Evolutionary conservation across 1,139 yeast species (phyloP), one percentile per base, ranked within the genome.

Genomic region (Blastobotrys malaysiensis): DNA sequence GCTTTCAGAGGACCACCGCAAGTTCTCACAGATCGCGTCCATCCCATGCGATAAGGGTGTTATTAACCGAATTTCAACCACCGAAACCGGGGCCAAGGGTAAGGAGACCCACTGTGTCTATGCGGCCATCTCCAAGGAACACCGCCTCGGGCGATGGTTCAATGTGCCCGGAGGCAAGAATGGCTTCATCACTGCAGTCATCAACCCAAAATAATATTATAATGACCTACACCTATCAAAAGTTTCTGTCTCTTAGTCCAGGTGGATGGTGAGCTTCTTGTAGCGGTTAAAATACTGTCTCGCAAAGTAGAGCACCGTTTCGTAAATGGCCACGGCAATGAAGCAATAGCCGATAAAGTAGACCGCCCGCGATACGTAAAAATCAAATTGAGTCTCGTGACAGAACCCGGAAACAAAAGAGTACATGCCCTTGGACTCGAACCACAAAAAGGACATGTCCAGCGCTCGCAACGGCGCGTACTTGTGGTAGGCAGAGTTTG

Each of bases 61-160:
- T 47, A 86, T 89, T 20, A 88, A 87, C 21, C 75, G 77, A 54
- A 83, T 90, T 52, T 83, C 82, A 50, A 79, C 77, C 16, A 82
- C 79, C n/a, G 95, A 87, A 64, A 69, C 77, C 22, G 80, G 79
- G 14, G 73, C 74, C 51, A 76, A 77, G 49, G 69, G 68, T 51
- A 72, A 74, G 57, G 78, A 75, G 59, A 75, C 77, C 52, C 69
- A 88, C 55, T 76, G 81, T 61, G 77, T 90, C 13, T 75, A 79
- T 59, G 93, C 86, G 0, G 77, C 88, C 49, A 75, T 87, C 14
- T 80, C 93, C 53, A 88, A 90, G 70, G 97, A 91, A 69, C 96
- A 87, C 67, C 82, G 86, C 65, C 77, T 88, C 57, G 97, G 97
- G 48, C 82, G 97, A 68, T 90, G 97, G 96, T 65, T 64, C 51